Conservation (phyloP, 192 early-diverging fungal genomes). For the Dissophora globulifera region DNA sequence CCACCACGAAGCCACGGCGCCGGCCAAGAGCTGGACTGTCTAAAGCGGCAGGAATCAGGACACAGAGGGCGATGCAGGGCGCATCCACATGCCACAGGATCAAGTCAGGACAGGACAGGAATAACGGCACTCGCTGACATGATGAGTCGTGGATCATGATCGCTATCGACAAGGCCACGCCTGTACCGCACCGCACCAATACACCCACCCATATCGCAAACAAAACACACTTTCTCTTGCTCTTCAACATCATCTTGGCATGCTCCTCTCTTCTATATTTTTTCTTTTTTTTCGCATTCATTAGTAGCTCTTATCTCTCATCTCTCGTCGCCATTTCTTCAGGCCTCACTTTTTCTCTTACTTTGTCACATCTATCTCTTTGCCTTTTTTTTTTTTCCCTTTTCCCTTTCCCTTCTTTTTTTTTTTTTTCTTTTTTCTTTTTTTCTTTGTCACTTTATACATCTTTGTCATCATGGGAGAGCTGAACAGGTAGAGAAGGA, state of each 20-base stretch:
- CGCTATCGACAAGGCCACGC: no score
- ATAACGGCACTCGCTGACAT: background rate
- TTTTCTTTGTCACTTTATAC: background rate
- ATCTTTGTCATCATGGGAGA: background rate
- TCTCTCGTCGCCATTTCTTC: background rate
- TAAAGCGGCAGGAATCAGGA: slow-evolving; percentile 2
- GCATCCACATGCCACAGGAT: no score
- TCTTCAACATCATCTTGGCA: background rate
- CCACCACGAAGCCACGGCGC: slow-evolving; percentile 39
- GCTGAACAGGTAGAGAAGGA: background rate
- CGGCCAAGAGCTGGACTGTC: slow-evolving; percentile 42
- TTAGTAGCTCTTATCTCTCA: background rate
- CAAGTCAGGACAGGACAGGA: background rate
- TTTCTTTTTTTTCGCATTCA: background rate
- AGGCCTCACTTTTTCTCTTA: background rate
- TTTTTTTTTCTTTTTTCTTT: slow-evolving; percentile 4
- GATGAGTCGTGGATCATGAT: no score
- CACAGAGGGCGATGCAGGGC: no score
- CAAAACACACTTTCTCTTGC: background rate
- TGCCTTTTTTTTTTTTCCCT: background rate
- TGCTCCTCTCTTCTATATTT: slow-evolving; percentile 1
- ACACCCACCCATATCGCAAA: no score
- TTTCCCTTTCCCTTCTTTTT: background rate
- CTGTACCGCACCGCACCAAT: no score
- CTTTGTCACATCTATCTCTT: no score